Evolutionary conservation across 108 stramenopile species (phyloP), one percentile per base, ranked within the genome.

Genomic region (Stephanodiscus minutulus): DNA sequence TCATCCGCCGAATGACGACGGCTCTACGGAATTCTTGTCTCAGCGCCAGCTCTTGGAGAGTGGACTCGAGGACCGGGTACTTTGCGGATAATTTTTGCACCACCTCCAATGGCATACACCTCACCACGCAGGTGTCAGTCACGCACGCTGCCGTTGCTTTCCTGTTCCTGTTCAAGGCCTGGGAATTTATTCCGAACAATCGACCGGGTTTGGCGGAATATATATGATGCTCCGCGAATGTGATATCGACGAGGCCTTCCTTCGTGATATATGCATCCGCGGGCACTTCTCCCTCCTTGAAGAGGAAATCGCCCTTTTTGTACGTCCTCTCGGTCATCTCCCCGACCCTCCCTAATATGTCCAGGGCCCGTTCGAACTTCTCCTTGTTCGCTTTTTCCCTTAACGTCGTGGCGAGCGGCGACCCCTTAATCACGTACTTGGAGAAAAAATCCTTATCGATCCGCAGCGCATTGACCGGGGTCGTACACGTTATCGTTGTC

Each of bases 1-100:
- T 87, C 52, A 81, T 82, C 53, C 83, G 66, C 33, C 84, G 76
- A 49, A 70, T 57, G 17, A 91, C 90, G 24, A 94, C 55, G 0
- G 93, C 93, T 64, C 91, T 89, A 28, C 89, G 86, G 70, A 94
- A 91, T 70, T 94, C 93, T 50, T 90, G 86, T 33, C 93, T 68
- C 7, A 87, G 60, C 24, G 85, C 82, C 49, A 91, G 61, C 46
- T 94, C 90, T 20, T 77, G 57, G 10, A 94, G 62, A 22, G 87
- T 76, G 27, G 73, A 77, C 36, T 86, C 58, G 8, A 89, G 72
- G 9, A 76, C 50, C 1, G 86, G 81, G 10, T 79, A 81, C 1
- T 67, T 59, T n/a, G 79, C 74, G 52, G 84, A 50, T 36, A 94
- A 62, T 52, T 79, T 72, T 33, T 82, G 79, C 39, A 90, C 83